Base-by-base conservation (phyloP, 2,329 filamentous ascomycete species). In the Alternaria angustiovoidea region DNA sequence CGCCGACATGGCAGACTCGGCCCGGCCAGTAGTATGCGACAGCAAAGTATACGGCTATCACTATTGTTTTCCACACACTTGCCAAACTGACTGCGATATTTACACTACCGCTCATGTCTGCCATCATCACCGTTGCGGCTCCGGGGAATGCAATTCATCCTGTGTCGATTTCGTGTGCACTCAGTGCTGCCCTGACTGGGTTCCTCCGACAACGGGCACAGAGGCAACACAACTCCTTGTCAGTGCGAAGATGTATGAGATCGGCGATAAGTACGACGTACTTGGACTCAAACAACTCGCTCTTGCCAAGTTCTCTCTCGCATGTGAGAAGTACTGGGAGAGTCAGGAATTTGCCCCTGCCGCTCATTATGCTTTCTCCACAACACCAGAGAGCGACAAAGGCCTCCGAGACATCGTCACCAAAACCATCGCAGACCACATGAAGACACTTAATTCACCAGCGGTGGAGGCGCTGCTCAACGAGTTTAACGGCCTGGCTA, bases 371-470 rank as follows among this genome's bases (percentile, higher is more conserved):
- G 65, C 54, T 1, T 77, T 73, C 36, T 67, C 60, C 9, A 67
- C 64, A 0, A 78, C 74, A 1, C 63, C 67, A 0, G 63, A 73
- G 1, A n/a, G 58, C 0, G 72, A 78, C 57, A 73, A 69, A 30
- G 75, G 69, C 4, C 59, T 79, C 49, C 64, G 76, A n/a, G 62
- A 74, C 24, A 65, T 72, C 3, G 67, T 77, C 5, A 59, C 65
- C 9, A 57, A 70, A 12, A 74, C 62, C 0, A 64, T 78, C 6
- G 59, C 64, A 3, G 59, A 63, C 44, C 70, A 75, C 41, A 57
- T 67, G 26, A 20, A n/a, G 1, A 36, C 66, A 0, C 20, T 67
- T 7, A 58, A 53, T 0, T 61, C 67, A 14, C 53, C 61, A 2
- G 59, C 54, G 9, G 43, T 66, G 0, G 42, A 61, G 22, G 49